Percentiles rank a stretch among this genome's conserved stretches.
Evolutionary conservation across 495 filamentous ascomycete genomes (phyloP).

Genomic region (Aspergillus asperescens): DNA sequence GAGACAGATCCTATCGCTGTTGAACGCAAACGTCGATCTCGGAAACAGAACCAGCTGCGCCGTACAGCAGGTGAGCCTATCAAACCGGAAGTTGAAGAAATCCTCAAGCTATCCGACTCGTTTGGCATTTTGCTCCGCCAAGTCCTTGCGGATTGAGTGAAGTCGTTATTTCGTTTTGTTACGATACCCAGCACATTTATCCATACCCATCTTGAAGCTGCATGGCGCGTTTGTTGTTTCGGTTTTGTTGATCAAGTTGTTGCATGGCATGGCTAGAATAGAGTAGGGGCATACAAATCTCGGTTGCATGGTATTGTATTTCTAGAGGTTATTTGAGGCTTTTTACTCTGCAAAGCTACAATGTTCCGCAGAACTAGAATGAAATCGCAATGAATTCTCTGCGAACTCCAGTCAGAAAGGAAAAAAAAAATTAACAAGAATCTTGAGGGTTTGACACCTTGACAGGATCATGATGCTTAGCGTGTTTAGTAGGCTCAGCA

Average conservation of each 20-base stretch:
- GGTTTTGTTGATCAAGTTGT: background rate
- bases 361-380: too few relatives aligned
- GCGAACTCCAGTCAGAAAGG: too few relatives aligned
- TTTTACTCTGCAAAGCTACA: too few relatives aligned
- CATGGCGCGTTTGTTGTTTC: conserved; percentile 1
- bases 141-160: conserved; percentile 74
- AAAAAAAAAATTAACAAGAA: too few relatives aligned
- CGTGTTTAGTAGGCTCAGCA: too few relatives aligned
- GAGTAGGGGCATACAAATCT: conserved; percentile 4
- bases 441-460: too few relatives aligned
- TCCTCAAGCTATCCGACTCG: conserved; percentile 67
- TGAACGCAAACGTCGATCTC: conserved; percentile 69
- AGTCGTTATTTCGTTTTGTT: conserved; percentile 1
- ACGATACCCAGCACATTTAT: conserved; percentile 19
- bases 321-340: background rate
- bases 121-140: conserved; percentile 81
- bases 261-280: conserved; percentile 11
- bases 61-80: conserved; percentile 81
- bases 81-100: conserved; percentile 76
- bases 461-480: too few relatives aligned
- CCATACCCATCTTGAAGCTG: conserved; percentile 4
- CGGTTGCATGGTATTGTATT: conserved; percentile 5
- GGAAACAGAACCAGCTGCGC: conserved; percentile 71
- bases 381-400: too few relatives aligned
- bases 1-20: conserved; percentile 78